phyloP scores from a whole-genome alignment of 2,329 filamentous ascomycete species.

The Aspergillus phoenicis region DNA sequence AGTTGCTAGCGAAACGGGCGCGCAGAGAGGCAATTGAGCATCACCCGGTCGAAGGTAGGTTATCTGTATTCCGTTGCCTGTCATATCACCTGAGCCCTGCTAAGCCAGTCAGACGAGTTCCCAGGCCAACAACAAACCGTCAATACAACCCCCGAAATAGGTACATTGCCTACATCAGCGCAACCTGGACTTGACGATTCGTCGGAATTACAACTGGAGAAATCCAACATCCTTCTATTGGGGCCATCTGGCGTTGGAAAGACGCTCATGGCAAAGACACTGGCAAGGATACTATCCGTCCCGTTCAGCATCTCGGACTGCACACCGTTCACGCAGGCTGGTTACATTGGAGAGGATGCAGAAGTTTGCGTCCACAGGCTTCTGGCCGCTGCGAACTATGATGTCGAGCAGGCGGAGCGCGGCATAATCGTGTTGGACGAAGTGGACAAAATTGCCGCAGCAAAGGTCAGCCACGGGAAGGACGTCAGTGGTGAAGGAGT shows the following conservation, averaged over 20 bases:
- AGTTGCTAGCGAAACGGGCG: conserved; percentile 69
- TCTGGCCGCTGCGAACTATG: conserved; percentile 86
- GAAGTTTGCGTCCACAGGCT: conserved; percentile 91
- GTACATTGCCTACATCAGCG: conserved; percentile 29
- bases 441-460: conserved; percentile 93
- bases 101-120: conserved; percentile 57
- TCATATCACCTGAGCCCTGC: neutral
- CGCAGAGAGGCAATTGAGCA: conserved; percentile 68
- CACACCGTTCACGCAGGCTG: conserved; percentile 92
- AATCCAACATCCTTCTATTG: conserved; percentile 88
- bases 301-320: conserved; percentile 96
- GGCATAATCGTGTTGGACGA: conserved; percentile 97
- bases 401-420: conserved; percentile 78
- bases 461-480: conserved; percentile 83
- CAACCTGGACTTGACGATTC: conserved; percentile 54
- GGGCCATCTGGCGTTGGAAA: conserved; percentile 95
- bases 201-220: conserved; percentile 76
- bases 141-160: conserved; percentile 35
- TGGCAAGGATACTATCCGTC: conserved; percentile 90
- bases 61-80: neutral
- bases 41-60: conserved; percentile 77
- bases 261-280: conserved; percentile 86
- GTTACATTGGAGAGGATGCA: conserved; percentile 98
- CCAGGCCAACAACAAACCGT: conserved; percentile 62
- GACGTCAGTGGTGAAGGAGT: conserved; percentile 97